These are phyloP conservation scores for Juglanconis sp. DNA, from an alignment of 2,329 filamentous ascomycete species.

Conservation along the genomic window DNA sequence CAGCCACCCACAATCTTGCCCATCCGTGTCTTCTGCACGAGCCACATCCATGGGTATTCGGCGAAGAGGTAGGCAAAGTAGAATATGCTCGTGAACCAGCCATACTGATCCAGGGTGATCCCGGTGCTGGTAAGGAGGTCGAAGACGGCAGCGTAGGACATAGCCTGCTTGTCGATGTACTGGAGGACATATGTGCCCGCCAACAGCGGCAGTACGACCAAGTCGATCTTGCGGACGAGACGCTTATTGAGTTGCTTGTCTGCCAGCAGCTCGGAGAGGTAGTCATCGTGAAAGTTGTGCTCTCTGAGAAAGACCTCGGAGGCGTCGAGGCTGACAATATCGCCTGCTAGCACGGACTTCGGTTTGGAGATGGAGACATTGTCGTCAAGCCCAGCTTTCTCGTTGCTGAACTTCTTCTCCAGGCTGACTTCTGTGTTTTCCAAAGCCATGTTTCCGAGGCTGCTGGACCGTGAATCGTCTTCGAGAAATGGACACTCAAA, in stretches of 20 bases:
- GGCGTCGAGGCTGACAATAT: constrained; percentile 15
- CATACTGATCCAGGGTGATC: constrained; percentile 46
- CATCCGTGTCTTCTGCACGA: constrained; percentile 34
- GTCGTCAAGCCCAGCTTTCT: constrained; percentile 12
- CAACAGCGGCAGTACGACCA: constrained; percentile 48
- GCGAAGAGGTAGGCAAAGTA: constrained; percentile 47
- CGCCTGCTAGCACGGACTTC: constrained; percentile 14
- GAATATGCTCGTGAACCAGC: constrained; percentile 54
- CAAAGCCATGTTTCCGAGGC: constrained; percentile 1
- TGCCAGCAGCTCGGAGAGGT: constrained; percentile 34
- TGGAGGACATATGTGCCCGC: constrained; percentile 49
- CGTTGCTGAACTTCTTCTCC: constrained; percentile 5
- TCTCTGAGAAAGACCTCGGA: constrained; percentile 19
- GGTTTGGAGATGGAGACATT: constrained; percentile 14
- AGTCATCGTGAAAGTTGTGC: constrained; percentile 15
- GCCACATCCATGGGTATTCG: constrained; percentile 35
- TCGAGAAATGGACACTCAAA: background rate
- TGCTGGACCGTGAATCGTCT: background rate
- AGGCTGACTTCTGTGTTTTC: background rate
- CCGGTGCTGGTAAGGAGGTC: constrained; percentile 49
- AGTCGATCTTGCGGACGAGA: constrained; percentile 45
- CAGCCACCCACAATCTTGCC: constrained; percentile 32
- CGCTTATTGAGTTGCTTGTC: constrained; percentile 32
- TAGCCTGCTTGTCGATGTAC: constrained; percentile 54
- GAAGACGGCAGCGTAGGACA: constrained; percentile 54